A percentile compares a stretch with the other conserved stretches of the same genome.
These are phyloP conservation scores for Crithidia brevicula DNA, from an alignment of 208 protist genomes.

Conservation along the genomic window DNA sequence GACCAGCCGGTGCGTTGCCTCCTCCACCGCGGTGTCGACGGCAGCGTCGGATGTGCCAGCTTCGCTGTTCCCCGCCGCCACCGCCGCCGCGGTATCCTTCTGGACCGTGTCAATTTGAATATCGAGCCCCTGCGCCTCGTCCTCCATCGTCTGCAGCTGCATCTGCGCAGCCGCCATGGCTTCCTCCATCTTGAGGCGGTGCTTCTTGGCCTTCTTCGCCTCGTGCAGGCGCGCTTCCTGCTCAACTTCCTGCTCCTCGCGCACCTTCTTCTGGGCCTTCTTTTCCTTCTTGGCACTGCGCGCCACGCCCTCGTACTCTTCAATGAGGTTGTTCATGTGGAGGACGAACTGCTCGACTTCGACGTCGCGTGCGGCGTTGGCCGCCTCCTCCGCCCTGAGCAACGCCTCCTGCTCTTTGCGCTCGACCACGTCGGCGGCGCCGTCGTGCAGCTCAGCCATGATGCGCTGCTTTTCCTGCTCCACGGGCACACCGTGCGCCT, in stretches of 20 bases:
- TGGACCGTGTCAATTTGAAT: slow-evolving; percentile 29
- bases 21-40: slow-evolving; percentile 47
- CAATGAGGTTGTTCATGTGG: slow-evolving; percentile 83
- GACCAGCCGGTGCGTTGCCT: slow-evolving; percentile 57
- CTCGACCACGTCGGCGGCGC: slow-evolving; percentile 32
- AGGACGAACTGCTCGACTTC: slow-evolving; percentile 67
- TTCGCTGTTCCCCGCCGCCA: neutral
- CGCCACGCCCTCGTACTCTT: slow-evolving; percentile 80
- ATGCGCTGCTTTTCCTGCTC: slow-evolving; percentile 37
- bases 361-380: slow-evolving; percentile 44
- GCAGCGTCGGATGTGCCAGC: slow-evolving; percentile 15
- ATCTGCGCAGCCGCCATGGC: slow-evolving; percentile 33
- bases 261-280: slow-evolving; percentile 68
- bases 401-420: slow-evolving; percentile 51
- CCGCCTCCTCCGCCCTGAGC: slow-evolving; percentile 44
- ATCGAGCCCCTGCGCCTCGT: slow-evolving; percentile 34
- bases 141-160: slow-evolving; percentile 34
- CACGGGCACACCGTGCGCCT: slow-evolving; percentile 35
- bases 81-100: neutral
- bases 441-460: slow-evolving; percentile 37
- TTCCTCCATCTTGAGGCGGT: slow-evolving; percentile 67
- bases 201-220: slow-evolving; percentile 88
- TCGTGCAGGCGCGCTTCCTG: slow-evolving; percentile 64
- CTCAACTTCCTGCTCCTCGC: slow-evolving; percentile 57
- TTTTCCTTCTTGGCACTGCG: slow-evolving; percentile 69